phyloP scores from a whole-genome alignment of 176 grass and related monocot genomes.

The Cenchrus purpureus region DNA sequence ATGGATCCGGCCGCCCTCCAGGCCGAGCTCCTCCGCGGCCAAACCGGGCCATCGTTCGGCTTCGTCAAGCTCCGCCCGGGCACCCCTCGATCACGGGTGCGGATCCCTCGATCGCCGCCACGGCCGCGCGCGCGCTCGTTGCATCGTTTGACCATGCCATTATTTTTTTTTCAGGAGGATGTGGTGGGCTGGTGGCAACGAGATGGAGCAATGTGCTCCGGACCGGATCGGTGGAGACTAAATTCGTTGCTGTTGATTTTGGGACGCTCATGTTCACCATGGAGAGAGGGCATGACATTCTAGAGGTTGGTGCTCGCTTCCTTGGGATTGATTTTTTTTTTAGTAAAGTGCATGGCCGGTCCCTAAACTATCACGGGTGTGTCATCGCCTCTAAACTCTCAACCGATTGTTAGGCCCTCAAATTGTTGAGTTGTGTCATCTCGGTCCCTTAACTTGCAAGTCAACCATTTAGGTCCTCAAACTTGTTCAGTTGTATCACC shows the following conservation, averaged over 20 bases:
- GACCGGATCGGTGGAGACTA: conserved; percentile 71
- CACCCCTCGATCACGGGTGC: conserved; percentile 57
- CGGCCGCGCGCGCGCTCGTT: not conserved
- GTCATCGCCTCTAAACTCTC: no score
- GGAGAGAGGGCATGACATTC: conserved; percentile 69
- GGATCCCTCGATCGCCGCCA: conserved; percentile 27
- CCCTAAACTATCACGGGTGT: no score
- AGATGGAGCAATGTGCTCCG: conserved; percentile 88
- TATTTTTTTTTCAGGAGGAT: conserved; percentile 54
- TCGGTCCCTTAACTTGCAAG: no score
- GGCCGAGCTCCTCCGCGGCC: conserved; percentile 73
- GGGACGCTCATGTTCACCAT: conserved; percentile 93
- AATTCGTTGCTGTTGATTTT: conserved; percentile 79
- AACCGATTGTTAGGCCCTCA: no score
- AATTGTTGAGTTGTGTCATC: no score
- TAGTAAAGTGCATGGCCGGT: no score
- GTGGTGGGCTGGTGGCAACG: conserved; percentile 59
- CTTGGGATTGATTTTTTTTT: not conserved
- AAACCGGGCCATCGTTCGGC: conserved; percentile 70
- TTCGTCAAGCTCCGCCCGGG: conserved; percentile 90
- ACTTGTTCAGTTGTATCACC: no score
- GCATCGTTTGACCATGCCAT: not conserved
- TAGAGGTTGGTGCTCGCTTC: conserved; percentile 53
- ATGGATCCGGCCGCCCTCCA: conserved; percentile 76
- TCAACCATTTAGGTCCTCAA: no score